phyloP scores from a whole-genome alignment of 2,329 filamentous ascomycete genomes.

The Aureobasidium vineae region DNA sequence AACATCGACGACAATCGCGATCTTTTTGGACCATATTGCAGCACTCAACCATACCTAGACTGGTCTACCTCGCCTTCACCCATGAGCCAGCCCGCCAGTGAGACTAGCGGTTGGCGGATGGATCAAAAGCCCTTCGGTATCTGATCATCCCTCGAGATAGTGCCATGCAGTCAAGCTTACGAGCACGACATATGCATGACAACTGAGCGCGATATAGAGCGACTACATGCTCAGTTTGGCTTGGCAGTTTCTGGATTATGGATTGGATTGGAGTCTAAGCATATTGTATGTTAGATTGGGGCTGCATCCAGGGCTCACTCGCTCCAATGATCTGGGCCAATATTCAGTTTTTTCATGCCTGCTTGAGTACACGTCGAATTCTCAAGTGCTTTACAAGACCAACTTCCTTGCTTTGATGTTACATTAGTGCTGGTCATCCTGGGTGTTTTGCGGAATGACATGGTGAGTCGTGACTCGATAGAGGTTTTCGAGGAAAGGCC shows the following conservation, averaged over 20 bases:
- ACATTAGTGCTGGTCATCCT: not conserved
- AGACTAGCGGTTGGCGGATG: not conserved
- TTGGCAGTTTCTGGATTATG: not conserved
- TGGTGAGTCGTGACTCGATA: not conserved
- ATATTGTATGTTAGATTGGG: slow-evolving; percentile 9
- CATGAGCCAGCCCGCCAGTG: not conserved
- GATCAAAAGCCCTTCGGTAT: not conserved
- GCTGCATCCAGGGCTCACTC: not conserved
- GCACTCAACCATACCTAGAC: not conserved
- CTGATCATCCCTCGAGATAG: not conserved
- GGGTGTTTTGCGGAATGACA: not conserved
- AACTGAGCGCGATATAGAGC: not conserved
- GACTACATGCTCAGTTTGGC: not conserved
- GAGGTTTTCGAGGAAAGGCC: not conserved
- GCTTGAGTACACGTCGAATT: not conserved
- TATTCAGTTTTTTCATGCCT: not conserved
- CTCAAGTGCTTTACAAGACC: not conserved
- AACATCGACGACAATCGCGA: slow-evolving; percentile 8
- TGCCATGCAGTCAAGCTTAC: not conserved
- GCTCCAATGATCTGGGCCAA: not conserved
- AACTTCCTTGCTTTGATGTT: not conserved
- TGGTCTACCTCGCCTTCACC: slow-evolving; percentile 16
- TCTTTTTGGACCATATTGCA: not conserved
- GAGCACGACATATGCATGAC: not conserved
- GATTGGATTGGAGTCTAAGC: not conserved